Percentiles rank a stretch among this genome's conserved stretches.
Evolutionary conservation across 306 rosid genomes (phyloP).

Genomic region (Inga oerstediana): DNA sequence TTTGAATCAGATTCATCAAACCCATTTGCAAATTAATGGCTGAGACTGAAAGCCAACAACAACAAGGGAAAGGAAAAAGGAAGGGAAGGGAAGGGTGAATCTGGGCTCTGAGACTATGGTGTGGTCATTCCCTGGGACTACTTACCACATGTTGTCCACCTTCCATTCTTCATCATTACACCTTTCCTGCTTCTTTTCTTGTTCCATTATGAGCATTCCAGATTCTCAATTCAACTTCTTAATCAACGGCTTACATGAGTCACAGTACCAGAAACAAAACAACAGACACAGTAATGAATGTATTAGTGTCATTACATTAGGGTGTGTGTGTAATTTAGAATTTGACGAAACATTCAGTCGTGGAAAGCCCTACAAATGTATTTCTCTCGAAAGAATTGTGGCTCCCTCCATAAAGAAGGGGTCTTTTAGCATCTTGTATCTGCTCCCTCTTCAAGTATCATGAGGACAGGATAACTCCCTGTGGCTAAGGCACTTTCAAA

Average conservation of each 20-base stretch:
- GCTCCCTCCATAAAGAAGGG: not conserved
- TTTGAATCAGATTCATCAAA: constrained; percentile 12
- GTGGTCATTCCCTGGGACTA: not conserved
- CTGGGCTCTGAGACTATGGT: not conserved
- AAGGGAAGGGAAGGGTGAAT: not conserved
- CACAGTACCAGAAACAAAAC: not conserved
- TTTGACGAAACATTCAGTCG: not conserved
- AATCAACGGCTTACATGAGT: not conserved
- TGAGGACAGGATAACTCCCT: not conserved
- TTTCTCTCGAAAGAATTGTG: not conserved
- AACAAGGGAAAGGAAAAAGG: not conserved
- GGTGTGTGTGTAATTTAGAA: not conserved
- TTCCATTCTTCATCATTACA: not conserved
- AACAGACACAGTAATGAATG: not conserved
- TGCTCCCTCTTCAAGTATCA: constrained; percentile 18
- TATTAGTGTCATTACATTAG: not conserved
- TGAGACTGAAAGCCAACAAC: not conserved
- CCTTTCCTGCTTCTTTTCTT: not conserved
- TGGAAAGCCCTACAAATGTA: not conserved
- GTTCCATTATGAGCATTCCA: not conserved
- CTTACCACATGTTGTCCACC: not conserved
- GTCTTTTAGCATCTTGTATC: not conserved
- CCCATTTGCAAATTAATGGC: not conserved
- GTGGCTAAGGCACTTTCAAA: not conserved
- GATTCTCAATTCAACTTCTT: not conserved